Conservation (phyloP, 306 rosid genomes). For the Lagenaria siceraria region DNA sequence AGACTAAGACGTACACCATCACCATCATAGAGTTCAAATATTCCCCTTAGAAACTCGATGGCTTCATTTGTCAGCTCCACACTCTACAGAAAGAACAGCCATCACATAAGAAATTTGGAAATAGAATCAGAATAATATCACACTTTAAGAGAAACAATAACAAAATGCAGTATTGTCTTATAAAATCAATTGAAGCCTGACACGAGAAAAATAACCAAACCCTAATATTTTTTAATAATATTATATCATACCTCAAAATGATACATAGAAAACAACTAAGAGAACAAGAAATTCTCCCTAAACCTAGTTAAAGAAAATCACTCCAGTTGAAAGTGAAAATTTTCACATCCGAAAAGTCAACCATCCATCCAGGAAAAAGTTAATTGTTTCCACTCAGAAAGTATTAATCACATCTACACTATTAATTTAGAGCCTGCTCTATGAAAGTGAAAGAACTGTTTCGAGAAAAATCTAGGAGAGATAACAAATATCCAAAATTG, state of each 20-base stretch:
- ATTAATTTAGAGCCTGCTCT: neutral
- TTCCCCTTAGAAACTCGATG: constrained; percentile 62
- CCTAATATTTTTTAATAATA: neutral
- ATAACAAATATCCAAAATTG: neutral
- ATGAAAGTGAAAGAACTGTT: neutral
- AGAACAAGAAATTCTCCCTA: neutral
- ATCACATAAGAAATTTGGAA: constrained; percentile 8
- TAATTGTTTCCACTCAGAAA: neutral
- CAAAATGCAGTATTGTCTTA: neutral
- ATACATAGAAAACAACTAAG: neutral
- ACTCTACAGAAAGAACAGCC: constrained; percentile 47
- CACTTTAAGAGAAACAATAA: neutral
- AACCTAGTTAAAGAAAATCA: neutral
- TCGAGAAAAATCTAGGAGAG: constrained; percentile 1
- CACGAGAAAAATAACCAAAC: neutral
- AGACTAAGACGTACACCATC: constrained; percentile 48
- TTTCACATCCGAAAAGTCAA: neutral
- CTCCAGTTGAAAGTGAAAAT: neutral
- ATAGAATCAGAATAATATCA: neutral
- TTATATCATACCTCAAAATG: neutral
- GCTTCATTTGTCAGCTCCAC: constrained; percentile 97
- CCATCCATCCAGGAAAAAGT: neutral
- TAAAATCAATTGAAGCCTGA: neutral
- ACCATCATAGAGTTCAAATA: constrained; percentile 57
- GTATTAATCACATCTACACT: neutral